phyloP scores from a whole-genome alignment of 2,329 filamentous ascomycete species.

The Curvularia lunata region DNA sequence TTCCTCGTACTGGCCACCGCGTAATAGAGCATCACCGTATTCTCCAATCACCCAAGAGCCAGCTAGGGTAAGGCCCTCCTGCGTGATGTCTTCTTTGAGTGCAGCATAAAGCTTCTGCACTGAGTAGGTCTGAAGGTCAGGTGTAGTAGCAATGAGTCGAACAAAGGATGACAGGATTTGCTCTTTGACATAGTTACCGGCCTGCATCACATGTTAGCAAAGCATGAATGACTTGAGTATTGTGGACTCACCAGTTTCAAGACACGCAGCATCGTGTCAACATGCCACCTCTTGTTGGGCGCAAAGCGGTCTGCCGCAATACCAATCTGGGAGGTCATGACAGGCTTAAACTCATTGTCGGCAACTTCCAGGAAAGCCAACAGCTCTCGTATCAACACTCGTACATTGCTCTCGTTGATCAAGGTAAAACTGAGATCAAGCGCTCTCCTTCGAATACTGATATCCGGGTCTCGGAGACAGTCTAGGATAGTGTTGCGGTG shows the following conservation, averaged over 20 bases:
- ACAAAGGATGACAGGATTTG: constrained; percentile 97
- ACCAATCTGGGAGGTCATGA: constrained; percentile 97
- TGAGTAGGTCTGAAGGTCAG: constrained; percentile 93
- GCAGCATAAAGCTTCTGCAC: constrained; percentile 92
- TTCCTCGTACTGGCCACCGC: constrained; percentile 90
- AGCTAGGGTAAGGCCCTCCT: constrained; percentile 91
- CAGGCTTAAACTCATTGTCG: constrained; percentile 97
- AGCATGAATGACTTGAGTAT: background rate
- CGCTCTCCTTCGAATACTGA: constrained; percentile 94
- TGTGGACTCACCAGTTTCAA: constrained; percentile 67
- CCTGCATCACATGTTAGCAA: constrained; percentile 49
- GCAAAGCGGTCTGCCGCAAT: constrained; percentile 95
- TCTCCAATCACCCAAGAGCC: constrained; percentile 98
- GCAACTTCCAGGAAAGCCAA: constrained; percentile 95
- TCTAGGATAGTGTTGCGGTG: constrained; percentile 98
- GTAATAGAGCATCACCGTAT: constrained; percentile 88
- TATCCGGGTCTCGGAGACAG: constrained; percentile 94
- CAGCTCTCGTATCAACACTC: constrained; percentile 89
- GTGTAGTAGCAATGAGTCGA: constrained; percentile 89
- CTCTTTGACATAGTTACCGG: constrained; percentile 96
- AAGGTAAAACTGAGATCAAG: constrained; percentile 97
- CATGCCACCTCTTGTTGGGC: constrained; percentile 97
- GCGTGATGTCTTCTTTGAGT: constrained; percentile 94
- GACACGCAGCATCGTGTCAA: constrained; percentile 95
- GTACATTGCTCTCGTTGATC: constrained; percentile 95